Evolutionary conservation across 192 early-diverging fungal genomes (phyloP).

Genomic region (Rhizoclosmatium sp.): DNA sequence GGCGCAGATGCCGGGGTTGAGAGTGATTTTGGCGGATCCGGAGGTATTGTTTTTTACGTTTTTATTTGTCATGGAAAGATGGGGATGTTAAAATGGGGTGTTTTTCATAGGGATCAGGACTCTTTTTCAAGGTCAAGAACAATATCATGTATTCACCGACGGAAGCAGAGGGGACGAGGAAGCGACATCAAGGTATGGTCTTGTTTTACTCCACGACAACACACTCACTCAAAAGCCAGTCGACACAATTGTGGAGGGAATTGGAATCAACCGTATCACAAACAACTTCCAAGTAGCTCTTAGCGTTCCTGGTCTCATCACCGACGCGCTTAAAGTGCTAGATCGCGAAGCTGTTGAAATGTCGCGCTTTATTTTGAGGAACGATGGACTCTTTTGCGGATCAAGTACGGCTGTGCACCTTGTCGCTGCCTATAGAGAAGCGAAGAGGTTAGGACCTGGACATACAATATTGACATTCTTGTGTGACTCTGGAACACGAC

Average conservation of each 20-base stretch:
- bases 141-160: slow-evolving; percentile 88
- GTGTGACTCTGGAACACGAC: slow-evolving; percentile 89
- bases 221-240: slow-evolving; percentile 46
- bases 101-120: slow-evolving; percentile 76
- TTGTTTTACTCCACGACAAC: background rate
- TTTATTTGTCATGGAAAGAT: background rate
- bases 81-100: background rate
- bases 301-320: slow-evolving; percentile 57
- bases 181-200: slow-evolving; percentile 76
- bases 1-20: slow-evolving; percentile 62
- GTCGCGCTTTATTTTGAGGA: slow-evolving; percentile 81
- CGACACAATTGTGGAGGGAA: slow-evolving; percentile 96
- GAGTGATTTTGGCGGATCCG: slow-evolving; percentile 87
- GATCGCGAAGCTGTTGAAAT: slow-evolving; percentile 91
- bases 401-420: slow-evolving; percentile 91
- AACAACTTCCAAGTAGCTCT: slow-evolving; percentile 76
- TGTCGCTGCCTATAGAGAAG: slow-evolving; percentile 84
- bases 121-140: slow-evolving; percentile 91
- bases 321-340: slow-evolving; percentile 83
- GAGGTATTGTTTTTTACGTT: slow-evolving; percentile 6
- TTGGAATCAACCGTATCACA: slow-evolving; percentile 94
- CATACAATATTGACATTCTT: slow-evolving; percentile 92
- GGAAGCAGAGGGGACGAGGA: slow-evolving; percentile 88
- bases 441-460: slow-evolving; percentile 79
- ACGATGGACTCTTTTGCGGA: slow-evolving; percentile 91